phyloP scores from a whole-genome alignment of 2,329 filamentous ascomycete species.

The Geoglossum cookeanum region DNA sequence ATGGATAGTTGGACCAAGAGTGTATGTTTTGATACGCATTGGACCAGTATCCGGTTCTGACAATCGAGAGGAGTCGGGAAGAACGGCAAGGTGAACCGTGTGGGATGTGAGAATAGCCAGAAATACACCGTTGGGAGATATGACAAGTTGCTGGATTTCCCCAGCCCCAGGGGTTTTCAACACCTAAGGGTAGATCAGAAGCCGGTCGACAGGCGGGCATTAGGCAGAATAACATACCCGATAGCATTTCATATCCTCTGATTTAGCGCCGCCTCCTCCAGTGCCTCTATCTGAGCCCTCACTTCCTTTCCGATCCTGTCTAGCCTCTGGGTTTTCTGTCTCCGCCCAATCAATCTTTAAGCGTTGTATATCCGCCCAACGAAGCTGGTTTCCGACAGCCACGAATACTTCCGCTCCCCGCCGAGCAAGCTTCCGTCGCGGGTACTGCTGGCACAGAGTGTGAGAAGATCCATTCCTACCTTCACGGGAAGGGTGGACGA shows the following conservation, averaged over 20 bases:
- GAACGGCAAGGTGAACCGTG: slow-evolving; percentile 70
- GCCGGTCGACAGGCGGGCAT: neutral
- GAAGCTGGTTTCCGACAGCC: slow-evolving; percentile 71
- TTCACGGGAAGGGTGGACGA: slow-evolving; percentile 16
- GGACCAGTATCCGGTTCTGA: slow-evolving; percentile 45
- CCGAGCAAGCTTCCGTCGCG: slow-evolving; percentile 49
- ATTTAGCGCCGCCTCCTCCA: neutral
- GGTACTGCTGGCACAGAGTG: slow-evolving; percentile 17
- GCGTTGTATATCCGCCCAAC: slow-evolving; percentile 71
- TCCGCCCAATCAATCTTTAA: slow-evolving; percentile 46
- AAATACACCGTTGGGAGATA: slow-evolving; percentile 66
- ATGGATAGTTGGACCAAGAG: slow-evolving; percentile 81
- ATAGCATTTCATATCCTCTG: neutral
- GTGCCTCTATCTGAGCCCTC: neutral
- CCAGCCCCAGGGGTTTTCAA: slow-evolving; percentile 63
- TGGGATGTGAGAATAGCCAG: slow-evolving; percentile 74
- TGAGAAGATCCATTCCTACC: slow-evolving; percentile 7
- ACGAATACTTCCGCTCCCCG: slow-evolving; percentile 78
- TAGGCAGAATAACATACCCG: neutral
- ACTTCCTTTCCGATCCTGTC: slow-evolving; percentile 9
- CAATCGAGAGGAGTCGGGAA: slow-evolving; percentile 65
- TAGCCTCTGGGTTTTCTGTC: slow-evolving; percentile 10
- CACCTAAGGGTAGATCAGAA: slow-evolving; percentile 28
- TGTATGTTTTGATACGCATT: slow-evolving; percentile 69
- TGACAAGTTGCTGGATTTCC: slow-evolving; percentile 65